Evolutionary conservation across 345 rosid species (phyloP), one percentile per base, ranked within the genome.

Genomic region (Hirschfeldia incana): DNA sequence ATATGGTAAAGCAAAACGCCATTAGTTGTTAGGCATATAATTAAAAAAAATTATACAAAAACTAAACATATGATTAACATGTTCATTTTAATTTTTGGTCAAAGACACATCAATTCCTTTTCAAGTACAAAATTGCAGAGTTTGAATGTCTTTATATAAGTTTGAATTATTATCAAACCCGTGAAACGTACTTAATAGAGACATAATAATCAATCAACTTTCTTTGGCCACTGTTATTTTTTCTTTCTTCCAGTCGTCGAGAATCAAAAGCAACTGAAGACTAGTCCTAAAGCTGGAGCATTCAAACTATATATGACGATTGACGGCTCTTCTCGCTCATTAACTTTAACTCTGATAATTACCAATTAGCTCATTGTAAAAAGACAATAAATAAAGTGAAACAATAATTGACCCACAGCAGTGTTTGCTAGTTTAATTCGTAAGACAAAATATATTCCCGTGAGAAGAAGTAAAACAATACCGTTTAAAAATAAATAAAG

Each of bases 221-320:
- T 60, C 58, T 36, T 27, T 5, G 1, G 10, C 7, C 29, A 33
- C 46, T 65, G 29, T 15, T 34, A 10, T 32, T 13, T 69, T 21
- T 8, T 3, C 15, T 28, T 0, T 2, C 64, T 59, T 59, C 34
- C 5, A 11, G 64, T 59, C 64, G 33, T 77, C 32, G 59, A 15
- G 59, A 77, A 53, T 27, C 46, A 46, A 70, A 77, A 70, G 81
- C 32, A 70, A 63, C 65, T 37, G 33, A 71, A 64, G 81, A 70
- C 66, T 55, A 36, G 81, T 64, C 76, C 71, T 70, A 70, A 77
- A 77, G 76, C 59, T 70, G 58, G 42, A 70, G 42, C 32, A 64
- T 55, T 63, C 58, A 36, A 77, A 69, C 34, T 67, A 62, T 13
- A 37, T 26, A n/a, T 26, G 69, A 53, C 27, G 26, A 53, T 16